phyloP scores from a whole-genome alignment of 495 filamentous ascomycete species.

The Corynascus novoguineensis region DNA sequence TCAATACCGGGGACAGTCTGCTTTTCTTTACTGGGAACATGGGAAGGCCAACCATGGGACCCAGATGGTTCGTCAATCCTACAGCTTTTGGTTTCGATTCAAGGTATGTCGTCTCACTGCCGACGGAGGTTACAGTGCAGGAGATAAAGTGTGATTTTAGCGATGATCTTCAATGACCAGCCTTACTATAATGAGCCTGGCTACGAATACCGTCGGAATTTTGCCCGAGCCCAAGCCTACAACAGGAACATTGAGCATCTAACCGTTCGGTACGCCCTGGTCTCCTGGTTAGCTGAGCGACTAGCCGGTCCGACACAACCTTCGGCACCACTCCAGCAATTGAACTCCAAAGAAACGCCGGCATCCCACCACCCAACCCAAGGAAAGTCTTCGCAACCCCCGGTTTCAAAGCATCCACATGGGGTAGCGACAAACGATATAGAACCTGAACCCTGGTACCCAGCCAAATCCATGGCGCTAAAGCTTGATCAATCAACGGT shows the following conservation, averaged over 20 bases:
- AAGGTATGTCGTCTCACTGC: conserved; percentile 27
- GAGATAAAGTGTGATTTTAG: conserved; percentile 3
- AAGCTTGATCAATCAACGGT: too few species aligned
- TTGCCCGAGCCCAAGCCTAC: conserved; percentile 27
- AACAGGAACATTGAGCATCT: conserved; percentile 33
- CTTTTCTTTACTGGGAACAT: conserved; percentile 56
- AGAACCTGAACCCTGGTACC: too few species aligned
- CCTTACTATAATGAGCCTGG: conserved; percentile 58
- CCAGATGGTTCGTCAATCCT: conserved; percentile 50
- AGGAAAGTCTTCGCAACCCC: too few species aligned
- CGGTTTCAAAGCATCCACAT: too few species aligned
- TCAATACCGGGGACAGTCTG: conserved; percentile 37
- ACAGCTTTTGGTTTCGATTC: conserved; percentile 56
- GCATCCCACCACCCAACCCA: too few species aligned
- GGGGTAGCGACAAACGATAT: too few species aligned
- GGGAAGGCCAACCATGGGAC: conserved; percentile 50
- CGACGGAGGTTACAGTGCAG: too few species aligned
- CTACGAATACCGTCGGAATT: conserved; percentile 26
- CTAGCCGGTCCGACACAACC: neutral
- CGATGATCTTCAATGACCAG: conserved; percentile 54
- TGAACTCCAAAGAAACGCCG: too few species aligned
- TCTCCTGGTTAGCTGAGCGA: conserved; percentile 40
- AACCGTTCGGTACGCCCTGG: conserved; percentile 44
- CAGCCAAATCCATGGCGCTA: too few species aligned
- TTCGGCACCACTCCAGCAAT: too few species aligned